Percentiles rank a stretch among this genome's conserved stretches.
Conservation (phyloP, 2,329 filamentous ascomycete genomes). For the Aureobasidium sp. region DNA sequence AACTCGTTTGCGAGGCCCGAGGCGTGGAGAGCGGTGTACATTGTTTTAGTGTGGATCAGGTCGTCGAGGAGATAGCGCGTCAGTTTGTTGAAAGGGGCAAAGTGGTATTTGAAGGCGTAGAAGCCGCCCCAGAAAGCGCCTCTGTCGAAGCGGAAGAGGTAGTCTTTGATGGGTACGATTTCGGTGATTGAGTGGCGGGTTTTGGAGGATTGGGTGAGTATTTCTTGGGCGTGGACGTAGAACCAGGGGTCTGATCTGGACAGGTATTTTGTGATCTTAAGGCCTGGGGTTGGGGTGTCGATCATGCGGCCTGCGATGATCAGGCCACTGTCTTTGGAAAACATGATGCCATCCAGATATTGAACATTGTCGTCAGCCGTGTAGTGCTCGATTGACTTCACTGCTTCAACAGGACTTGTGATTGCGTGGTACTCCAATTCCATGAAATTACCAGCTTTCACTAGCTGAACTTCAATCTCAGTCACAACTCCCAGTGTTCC, state of each 20-base stretch:
- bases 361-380: slow-evolving; percentile 42
- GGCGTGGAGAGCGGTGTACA: slow-evolving; percentile 57
- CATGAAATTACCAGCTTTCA: slow-evolving; percentile 50
- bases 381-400: slow-evolving; percentile 43
- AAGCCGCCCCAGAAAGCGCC: slow-evolving; percentile 59
- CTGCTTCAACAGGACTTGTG: slow-evolving; percentile 42
- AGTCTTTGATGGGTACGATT: slow-evolving; percentile 43
- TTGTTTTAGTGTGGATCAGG: slow-evolving; percentile 53
- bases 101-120: slow-evolving; percentile 56
- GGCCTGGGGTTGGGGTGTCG: slow-evolving; percentile 22
- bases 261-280: slow-evolving; percentile 44
- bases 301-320: slow-evolving; percentile 54
- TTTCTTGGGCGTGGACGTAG: slow-evolving; percentile 58
- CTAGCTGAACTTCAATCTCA: slow-evolving; percentile 52
- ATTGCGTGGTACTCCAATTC: slow-evolving; percentile 55
- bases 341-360: slow-evolving; percentile 66
- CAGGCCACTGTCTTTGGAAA: slow-evolving; percentile 47
- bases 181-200: slow-evolving; percentile 25
- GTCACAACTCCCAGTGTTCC: slow-evolving; percentile 58
- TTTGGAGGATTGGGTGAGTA: background rate
- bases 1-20: slow-evolving; percentile 50
- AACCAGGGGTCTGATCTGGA: slow-evolving; percentile 63
- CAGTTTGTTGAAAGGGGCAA: slow-evolving; percentile 52
- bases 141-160: slow-evolving; percentile 57
- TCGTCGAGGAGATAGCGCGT: slow-evolving; percentile 54